Percentiles rank a stretch among this genome's conserved stretches.
Evolutionary conservation across 345 rosid species (phyloP).

Genomic region (Hirschfeldia incana): DNA sequence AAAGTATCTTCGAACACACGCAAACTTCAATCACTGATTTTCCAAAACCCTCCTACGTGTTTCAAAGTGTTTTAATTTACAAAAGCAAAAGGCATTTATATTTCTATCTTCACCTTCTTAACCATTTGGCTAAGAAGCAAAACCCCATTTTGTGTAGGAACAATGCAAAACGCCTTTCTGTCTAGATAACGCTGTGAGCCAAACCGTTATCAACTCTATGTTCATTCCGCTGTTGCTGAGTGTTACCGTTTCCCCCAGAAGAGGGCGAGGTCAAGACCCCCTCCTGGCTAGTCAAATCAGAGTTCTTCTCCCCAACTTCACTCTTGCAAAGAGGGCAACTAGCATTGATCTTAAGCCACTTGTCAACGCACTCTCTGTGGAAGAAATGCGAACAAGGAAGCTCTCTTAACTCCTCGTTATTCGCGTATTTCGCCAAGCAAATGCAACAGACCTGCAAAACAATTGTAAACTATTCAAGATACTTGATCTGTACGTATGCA

Average conservation of each 20-base stretch:
- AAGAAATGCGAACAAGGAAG: slow-evolving; percentile 84
- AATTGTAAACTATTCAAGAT: slow-evolving; percentile 7
- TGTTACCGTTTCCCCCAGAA: slow-evolving; percentile 36
- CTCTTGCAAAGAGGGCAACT: slow-evolving; percentile 94
- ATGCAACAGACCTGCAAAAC: slow-evolving; percentile 82
- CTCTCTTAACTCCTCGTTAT: slow-evolving; percentile 93
- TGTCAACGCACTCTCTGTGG: slow-evolving; percentile 95
- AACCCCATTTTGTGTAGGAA: slow-evolving; percentile 15
- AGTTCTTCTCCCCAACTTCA: slow-evolving; percentile 62
- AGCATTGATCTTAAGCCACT: slow-evolving; percentile 95
- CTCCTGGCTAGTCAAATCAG: slow-evolving; percentile 46
- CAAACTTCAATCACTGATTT: slow-evolving; percentile 24
- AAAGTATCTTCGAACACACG: slow-evolving; percentile 26
- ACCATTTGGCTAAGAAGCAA: not conserved
- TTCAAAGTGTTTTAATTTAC: slow-evolving; percentile 6
- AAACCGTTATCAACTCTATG: slow-evolving; percentile 41
- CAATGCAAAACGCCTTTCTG: slow-evolving; percentile 11
- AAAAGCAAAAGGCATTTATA: slow-evolving; percentile 19
- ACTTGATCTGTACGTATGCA: not conserved
- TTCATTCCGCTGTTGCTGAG: slow-evolving; percentile 45
- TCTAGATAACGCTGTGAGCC: slow-evolving; percentile 36
- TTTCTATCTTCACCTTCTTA: slow-evolving; percentile 16
- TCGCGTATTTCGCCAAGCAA: slow-evolving; percentile 89
- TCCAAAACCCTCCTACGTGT: slow-evolving; percentile 24
- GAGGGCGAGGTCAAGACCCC: slow-evolving; percentile 41